phyloP scores from a whole-genome alignment of 2,329 filamentous ascomycete species.

The Ascomycota sp. region DNA sequence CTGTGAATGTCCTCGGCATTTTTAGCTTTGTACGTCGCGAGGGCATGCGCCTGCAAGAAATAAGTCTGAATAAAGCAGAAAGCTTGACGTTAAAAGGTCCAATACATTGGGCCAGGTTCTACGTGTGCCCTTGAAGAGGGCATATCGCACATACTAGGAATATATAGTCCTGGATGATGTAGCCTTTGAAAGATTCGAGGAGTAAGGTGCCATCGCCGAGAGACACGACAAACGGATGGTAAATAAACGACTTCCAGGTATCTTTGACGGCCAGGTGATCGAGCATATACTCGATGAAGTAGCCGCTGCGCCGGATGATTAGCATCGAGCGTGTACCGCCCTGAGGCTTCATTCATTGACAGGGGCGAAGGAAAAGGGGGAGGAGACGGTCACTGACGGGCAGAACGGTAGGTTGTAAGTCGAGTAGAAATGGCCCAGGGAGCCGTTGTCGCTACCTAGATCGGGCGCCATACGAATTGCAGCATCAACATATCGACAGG shows the following conservation, averaged over 20 bases:
- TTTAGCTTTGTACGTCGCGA: constrained; percentile 71
- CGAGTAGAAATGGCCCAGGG: constrained; percentile 64
- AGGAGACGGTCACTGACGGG: constrained; percentile 22
- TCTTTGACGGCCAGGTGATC: constrained; percentile 51
- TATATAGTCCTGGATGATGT: constrained; percentile 81
- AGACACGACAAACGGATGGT: constrained; percentile 64
- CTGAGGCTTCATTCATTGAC: too few species aligned
- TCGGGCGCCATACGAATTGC: constrained; percentile 45
- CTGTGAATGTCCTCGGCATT: constrained; percentile 51
- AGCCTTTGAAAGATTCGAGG: constrained; percentile 61
- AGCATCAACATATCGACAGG: constrained; percentile 50
- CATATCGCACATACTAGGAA: constrained; percentile 41
- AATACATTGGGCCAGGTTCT: too few species aligned
- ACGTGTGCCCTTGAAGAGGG: too few species aligned
- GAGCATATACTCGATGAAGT: constrained; percentile 69
- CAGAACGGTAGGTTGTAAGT: constrained; percentile 46
- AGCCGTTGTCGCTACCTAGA: constrained; percentile 47
- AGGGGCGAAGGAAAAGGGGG: background rate
- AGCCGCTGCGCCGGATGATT: constrained; percentile 27
- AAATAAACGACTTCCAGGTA: constrained; percentile 56
- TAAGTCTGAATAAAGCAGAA: constrained; percentile 35
- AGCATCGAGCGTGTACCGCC: background rate
- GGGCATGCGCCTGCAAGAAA: constrained; percentile 68
- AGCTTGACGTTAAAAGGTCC: background rate
- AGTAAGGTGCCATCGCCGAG: constrained; percentile 60